Evolutionary conservation across 768 basidiomycete species (phyloP).

Genomic region (Pulveroboletus sp.): DNA sequence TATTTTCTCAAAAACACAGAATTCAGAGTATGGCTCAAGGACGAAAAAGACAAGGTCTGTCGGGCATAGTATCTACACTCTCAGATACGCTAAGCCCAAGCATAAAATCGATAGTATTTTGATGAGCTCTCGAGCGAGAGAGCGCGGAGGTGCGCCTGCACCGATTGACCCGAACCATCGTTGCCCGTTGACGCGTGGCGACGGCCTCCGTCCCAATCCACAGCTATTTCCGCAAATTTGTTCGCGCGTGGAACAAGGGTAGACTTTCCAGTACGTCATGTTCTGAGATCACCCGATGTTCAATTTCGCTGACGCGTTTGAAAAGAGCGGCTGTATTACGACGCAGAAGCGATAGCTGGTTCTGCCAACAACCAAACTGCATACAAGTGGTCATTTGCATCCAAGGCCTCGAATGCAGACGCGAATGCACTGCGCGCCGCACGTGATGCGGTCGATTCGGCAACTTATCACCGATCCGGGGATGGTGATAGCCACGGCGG

Average conservation of each 20-base stretch:
- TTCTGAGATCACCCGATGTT: background rate
- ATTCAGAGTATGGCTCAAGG: slow-evolving; percentile 84
- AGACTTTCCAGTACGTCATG: slow-evolving; percentile 64
- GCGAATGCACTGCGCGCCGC: slow-evolving; percentile 53
- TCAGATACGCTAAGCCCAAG: slow-evolving; percentile 10
- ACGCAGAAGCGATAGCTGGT: slow-evolving; percentile 52
- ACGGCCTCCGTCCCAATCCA: slow-evolving; percentile 9
- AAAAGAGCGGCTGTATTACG: slow-evolving; percentile 53
- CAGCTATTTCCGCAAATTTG: slow-evolving; percentile 92
- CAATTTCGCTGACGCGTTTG: background rate
- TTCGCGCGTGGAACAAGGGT: slow-evolving; percentile 87
- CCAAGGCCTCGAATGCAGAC: slow-evolving; percentile 60
- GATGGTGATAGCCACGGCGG: slow-evolving; percentile 12
- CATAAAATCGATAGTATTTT: slow-evolving; percentile 63
- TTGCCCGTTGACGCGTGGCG: slow-evolving; percentile 16
- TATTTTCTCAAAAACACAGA: slow-evolving; percentile 89
- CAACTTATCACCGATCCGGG: slow-evolving; percentile 34
- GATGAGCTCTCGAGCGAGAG: slow-evolving; percentile 82
- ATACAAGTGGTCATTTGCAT: slow-evolving; percentile 87
- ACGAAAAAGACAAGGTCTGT: slow-evolving; percentile 58
- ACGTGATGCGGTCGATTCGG: slow-evolving; percentile 54
- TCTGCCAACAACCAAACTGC: slow-evolving; percentile 69
- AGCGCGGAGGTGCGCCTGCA: slow-evolving; percentile 60
- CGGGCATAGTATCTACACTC: background rate
- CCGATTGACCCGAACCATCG: slow-evolving; percentile 25